A percentile compares a stretch with the other conserved stretches of the same genome.
phyloP scores from a whole-genome alignment of 331 rosid species.

The Rosa hybrid region DNA sequence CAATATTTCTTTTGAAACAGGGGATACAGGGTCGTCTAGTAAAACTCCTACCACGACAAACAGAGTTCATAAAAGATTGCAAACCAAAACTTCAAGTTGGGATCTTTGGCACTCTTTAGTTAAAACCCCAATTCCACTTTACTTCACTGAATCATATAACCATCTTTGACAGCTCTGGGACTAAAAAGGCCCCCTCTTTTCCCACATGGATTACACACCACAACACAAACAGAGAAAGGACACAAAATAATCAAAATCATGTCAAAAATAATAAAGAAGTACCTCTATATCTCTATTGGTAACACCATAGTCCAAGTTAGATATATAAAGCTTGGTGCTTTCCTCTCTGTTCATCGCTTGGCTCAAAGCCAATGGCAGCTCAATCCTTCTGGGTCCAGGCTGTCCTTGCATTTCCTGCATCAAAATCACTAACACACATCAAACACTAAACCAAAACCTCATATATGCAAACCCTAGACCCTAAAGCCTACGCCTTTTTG shows the following conservation, averaged over 20 bases:
- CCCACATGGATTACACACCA: neutral
- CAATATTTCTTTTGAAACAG: neutral
- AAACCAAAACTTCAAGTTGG: neutral
- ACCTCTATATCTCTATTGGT: constrained; percentile 41
- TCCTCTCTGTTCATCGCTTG: constrained; percentile 6
- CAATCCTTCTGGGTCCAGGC: neutral
- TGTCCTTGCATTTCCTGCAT: constrained; percentile 18
- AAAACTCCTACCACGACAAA: neutral
- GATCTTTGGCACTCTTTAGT: neutral
- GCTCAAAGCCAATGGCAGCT: constrained; percentile 6
- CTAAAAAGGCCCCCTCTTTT: neutral
- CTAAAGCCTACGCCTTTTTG: neutral
- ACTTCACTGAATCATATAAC: neutral
- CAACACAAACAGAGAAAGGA: neutral
- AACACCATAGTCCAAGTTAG: constrained; percentile 43
- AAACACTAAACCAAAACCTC: neutral
- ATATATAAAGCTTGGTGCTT: constrained; percentile 39
- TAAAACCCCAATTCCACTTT: neutral
- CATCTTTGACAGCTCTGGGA: neutral
- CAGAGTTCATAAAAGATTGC: neutral
- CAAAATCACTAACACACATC: neutral
- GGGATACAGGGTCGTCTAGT: neutral
- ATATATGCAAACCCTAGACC: neutral
- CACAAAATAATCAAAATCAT: neutral
- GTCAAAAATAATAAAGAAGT: neutral